Evolutionary conservation across 371 early-diverging fungal species (phyloP).

Genomic region (Rhizopus microsporus): DNA sequence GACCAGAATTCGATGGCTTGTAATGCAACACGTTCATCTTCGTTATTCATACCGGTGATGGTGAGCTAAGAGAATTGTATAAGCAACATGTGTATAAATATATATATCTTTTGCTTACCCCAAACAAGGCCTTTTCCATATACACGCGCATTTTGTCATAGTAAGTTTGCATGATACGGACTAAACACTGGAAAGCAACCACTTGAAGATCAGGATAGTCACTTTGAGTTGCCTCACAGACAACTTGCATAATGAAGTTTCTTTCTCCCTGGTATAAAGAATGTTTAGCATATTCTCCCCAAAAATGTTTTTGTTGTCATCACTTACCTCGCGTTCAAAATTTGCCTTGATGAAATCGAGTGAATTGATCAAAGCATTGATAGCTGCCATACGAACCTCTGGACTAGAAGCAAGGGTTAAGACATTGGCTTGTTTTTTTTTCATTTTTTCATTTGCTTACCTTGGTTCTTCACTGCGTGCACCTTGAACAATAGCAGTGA

Average conservation of each 20-base stretch:
- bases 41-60: slow-evolving; percentile 83
- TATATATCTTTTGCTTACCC: slow-evolving; percentile 50
- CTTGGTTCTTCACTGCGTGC: slow-evolving; percentile 87
- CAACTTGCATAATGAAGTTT: slow-evolving; percentile 97
- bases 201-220: slow-evolving; percentile 73
- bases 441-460: background rate
- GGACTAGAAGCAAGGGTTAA: slow-evolving; percentile 43
- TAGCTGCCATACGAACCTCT: slow-evolving; percentile 85
- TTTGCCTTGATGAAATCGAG: slow-evolving; percentile 91
- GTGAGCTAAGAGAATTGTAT: slow-evolving; percentile 63
- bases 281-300: background rate
- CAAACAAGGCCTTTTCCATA: slow-evolving; percentile 93
- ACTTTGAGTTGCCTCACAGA: slow-evolving; percentile 93
- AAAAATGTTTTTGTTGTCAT: background rate
- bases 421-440: background rate
- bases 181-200: slow-evolving; percentile 92
- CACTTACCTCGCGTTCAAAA: slow-evolving; percentile 78
- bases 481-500: slow-evolving; percentile 92
- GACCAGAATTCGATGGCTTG: slow-evolving; percentile 99
- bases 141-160: slow-evolving; percentile 93
- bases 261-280: slow-evolving; percentile 69
- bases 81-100: background rate
- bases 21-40: slow-evolving; percentile 81
- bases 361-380: slow-evolving; percentile 90
- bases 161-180: slow-evolving; percentile 93